These are phyloP conservation scores for Aspergillus glaucus DNA, from an alignment of 2,329 filamentous ascomycete genomes.

Conservation along the genomic window DNA sequence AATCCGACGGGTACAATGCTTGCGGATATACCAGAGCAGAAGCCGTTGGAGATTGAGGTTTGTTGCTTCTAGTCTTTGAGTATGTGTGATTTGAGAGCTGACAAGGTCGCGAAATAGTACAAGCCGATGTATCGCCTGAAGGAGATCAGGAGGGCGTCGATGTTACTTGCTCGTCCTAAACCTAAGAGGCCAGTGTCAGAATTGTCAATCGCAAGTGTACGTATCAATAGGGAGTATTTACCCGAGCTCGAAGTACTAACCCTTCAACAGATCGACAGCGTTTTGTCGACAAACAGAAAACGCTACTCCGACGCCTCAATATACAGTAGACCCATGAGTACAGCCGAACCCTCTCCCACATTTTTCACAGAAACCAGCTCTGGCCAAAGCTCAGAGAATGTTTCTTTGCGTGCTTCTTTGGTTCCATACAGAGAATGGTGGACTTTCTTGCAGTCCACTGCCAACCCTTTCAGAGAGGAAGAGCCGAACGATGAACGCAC, in stretches of 20 bases:
- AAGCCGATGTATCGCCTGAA: constrained; percentile 5
- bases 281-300: neutral
- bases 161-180: neutral
- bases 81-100: neutral
- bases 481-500: neutral
- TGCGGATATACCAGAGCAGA: neutral
- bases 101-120: neutral
- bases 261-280: neutral
- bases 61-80: neutral
- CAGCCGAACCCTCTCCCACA: neutral
- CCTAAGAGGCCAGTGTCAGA: neutral
- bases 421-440: constrained; percentile 3
- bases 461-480: constrained; percentile 4
- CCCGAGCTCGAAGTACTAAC: neutral
- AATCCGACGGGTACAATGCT: too few relatives aligned
- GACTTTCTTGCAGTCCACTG: constrained; percentile 4
- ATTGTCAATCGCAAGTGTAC: constrained; percentile 1
- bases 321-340: neutral
- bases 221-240: neutral
- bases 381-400: constrained; percentile 1
- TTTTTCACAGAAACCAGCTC: neutral
- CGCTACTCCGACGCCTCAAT: constrained; percentile 1
- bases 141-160: constrained; percentile 4
- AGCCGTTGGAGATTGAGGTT: constrained; percentile 1
- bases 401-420: constrained; percentile 3